Evolutionary conservation across 768 basidiomycete species (phyloP).

Genomic region (Mycena albidolilacea): DNA sequence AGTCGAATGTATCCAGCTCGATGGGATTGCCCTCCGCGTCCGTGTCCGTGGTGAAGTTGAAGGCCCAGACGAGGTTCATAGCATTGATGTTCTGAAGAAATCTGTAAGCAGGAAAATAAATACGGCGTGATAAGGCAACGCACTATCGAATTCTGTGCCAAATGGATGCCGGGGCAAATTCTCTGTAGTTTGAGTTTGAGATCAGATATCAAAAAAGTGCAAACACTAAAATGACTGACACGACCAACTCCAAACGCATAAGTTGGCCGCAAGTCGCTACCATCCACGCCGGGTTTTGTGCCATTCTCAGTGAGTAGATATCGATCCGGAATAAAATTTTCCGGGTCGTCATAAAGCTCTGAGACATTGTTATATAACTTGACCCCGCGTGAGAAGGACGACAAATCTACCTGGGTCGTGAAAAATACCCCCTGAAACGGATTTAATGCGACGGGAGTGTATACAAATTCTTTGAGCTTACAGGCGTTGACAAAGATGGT

Average conservation of each 20-base stretch:
- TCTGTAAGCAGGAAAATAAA: not conserved
- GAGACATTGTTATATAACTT: not conserved
- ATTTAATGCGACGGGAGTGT: too few relatives aligned
- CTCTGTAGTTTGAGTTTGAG: not conserved
- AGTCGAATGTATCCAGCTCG: conserved; percentile 31
- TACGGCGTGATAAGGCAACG: not conserved
- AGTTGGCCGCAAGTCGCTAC: conserved; percentile 3
- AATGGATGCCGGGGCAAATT: conserved; percentile 31
- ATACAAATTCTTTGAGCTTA: not conserved
- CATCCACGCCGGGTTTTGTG: conserved; percentile 26
- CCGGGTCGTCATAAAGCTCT: conserved; percentile 32
- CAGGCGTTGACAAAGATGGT: conserved; percentile 32
- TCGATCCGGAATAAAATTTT: conserved; percentile 26
- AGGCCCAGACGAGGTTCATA: conserved; percentile 51
- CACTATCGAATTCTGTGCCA: conserved; percentile 25
- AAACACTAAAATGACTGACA: not conserved
- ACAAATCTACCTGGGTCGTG: conserved; percentile 26
- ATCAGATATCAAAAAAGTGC: not conserved
- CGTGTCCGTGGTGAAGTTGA: conserved; percentile 41
- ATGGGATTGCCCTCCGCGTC: conserved; percentile 27
- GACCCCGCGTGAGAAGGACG: not conserved
- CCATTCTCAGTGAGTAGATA: conserved; percentile 31
- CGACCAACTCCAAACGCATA: conserved; percentile 24
- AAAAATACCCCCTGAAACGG: conserved; percentile 24
- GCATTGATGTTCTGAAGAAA: conserved; percentile 39